These are phyloP conservation scores for Trichoderma asperelloides DNA, from an alignment of 495 filamentous ascomycete genomes.

Conservation along the genomic window DNA sequence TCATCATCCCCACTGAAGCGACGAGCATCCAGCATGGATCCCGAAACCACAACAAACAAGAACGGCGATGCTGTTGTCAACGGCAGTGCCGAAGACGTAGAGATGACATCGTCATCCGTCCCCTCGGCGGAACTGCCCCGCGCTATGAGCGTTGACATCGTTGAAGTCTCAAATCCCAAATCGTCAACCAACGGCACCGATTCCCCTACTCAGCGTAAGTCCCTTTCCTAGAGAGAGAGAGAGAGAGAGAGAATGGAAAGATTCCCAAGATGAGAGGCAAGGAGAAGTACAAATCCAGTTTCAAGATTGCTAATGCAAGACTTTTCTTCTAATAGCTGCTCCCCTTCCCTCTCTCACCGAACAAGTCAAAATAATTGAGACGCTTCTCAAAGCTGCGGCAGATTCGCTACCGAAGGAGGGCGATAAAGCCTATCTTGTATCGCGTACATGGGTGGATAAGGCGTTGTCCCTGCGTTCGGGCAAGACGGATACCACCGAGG, in stretches of 20 bases:
- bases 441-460: constrained; percentile 65
- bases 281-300: not conserved
- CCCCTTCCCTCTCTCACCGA: constrained; percentile 56
- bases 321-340: not conserved
- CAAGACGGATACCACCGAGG: constrained; percentile 38
- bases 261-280: not conserved
- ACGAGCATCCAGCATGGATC: constrained; percentile 45
- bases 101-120: not conserved
- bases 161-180: constrained; percentile 12
- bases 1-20: constrained; percentile 48
- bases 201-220: not conserved
- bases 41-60: constrained; percentile 24
- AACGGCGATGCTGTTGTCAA: constrained; percentile 36
- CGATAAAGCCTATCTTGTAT: constrained; percentile 69
- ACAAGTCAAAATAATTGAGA: constrained; percentile 62
- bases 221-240: not conserved
- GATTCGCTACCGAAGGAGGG: constrained; percentile 51
- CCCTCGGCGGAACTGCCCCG: constrained; percentile 16
- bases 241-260: not conserved
- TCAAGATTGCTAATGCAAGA: not conserved
- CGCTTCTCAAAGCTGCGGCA: constrained; percentile 47
- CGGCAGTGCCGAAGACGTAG: not conserved
- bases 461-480: constrained; percentile 54
- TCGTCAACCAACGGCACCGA: not conserved
- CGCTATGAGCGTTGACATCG: constrained; percentile 11